Evolutionary conservation across 495 filamentous ascomycete genomes (phyloP), one percentile per base, ranked within the genome.

Genomic region (Elasticomyces elasticus): DNA sequence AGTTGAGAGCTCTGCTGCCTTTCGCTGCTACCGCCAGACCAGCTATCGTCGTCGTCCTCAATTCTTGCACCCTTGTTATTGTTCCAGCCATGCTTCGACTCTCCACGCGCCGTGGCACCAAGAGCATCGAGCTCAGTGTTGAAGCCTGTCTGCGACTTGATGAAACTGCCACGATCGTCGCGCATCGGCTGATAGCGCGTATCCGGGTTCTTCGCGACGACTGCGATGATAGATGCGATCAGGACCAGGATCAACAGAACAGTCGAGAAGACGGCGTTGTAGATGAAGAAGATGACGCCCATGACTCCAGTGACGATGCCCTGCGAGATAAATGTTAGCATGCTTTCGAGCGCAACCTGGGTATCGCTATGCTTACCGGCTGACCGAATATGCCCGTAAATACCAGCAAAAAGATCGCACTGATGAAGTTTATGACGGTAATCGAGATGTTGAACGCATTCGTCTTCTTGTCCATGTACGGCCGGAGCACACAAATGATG

Each of bases 391-490:
- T 92, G 61, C 95, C 88, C 48, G 94, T 80, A 74, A 98, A 98
- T 12, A 96, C 86, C 12, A 98, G 79, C 20, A 98, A 70, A 69
- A 98, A 91, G 23, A 86, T 94, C 43, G 81, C 79, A 67, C 94
- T 95, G 66, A 96, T 64, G 66, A 97, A 94, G 71, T 96, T 97
- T 64, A 95, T 73, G 26, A 78, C 82, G 51, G 79, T 82, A 64
- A 98, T 97, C 51, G 90, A 76, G 59, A 98, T 95, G 73, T 97
- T 97, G 78, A 94, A 94, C 46, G 83, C 80, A 67, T 98, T 98
- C 55, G 91, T 96, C 72, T 89, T 92, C 79, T 95, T 97, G 75
- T 98, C 92, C 92, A 98, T 97, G 82, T 89, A 98, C 6, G 92
- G 92, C 37, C 87, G 82, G 61, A 95, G 72, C 41, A 94, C 80